Evolutionary conservation across 129 eudicot species (phyloP).

Genomic region (Escallonia rubra): DNA sequence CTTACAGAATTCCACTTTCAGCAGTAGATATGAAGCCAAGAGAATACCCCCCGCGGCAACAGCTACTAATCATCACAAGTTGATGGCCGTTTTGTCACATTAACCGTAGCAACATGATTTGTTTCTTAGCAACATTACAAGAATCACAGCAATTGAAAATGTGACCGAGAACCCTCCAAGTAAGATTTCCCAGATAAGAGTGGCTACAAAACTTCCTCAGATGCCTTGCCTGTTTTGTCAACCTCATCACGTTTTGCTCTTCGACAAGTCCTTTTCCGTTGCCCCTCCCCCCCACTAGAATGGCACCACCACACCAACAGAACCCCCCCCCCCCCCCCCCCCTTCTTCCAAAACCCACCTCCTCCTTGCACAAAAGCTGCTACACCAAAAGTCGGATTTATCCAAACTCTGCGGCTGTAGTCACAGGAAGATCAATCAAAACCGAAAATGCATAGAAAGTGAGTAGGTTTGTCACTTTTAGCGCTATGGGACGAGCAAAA

Average conservation of each 20-base stretch:
- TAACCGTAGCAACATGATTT: constrained; percentile 15
- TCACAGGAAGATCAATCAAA: not conserved
- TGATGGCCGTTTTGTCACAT: constrained; percentile 49
- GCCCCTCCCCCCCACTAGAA: too few species aligned
- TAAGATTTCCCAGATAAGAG: constrained; percentile 1
- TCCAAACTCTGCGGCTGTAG: not conserved
- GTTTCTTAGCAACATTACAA: constrained; percentile 27
- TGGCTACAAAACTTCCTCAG: not conserved
- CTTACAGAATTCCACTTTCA: not conserved
- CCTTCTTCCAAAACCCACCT: too few species aligned
- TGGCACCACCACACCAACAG: too few species aligned
- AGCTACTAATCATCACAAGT: constrained; percentile 55
- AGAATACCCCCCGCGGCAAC: constrained; percentile 8
- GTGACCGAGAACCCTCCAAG: constrained; percentile 13
- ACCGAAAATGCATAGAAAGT: not conserved
- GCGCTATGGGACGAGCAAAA: not conserved
- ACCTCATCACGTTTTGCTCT: constrained; percentile 54
- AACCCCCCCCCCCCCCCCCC: not conserved
- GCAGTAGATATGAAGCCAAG: not conserved
- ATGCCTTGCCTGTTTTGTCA: constrained; percentile 30
- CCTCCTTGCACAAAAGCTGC: not conserved
- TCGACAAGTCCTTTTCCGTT: constrained; percentile 35
- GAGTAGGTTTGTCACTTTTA: not conserved
- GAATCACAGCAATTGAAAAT: not conserved
- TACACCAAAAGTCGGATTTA: not conserved